A percentile compares a stretch with the other conserved stretches of the same genome.
These are phyloP conservation scores for Vanrija humicola DNA, from an alignment of 1,284 basidiomycete genomes.

Conservation along the genomic window DNA sequence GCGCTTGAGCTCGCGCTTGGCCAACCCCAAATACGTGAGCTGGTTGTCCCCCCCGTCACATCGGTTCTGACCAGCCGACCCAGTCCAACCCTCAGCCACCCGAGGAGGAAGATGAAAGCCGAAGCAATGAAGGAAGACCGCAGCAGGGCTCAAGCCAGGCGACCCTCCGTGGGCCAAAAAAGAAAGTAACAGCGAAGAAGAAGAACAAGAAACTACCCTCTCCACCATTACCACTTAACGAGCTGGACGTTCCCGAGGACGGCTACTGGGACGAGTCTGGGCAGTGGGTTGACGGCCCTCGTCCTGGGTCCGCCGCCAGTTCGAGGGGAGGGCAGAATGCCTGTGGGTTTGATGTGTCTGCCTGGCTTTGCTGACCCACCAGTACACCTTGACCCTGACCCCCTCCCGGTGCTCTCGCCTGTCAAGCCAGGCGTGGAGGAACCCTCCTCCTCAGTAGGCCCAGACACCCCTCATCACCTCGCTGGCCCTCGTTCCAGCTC, in stretches of 20 bases:
- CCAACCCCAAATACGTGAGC: too few species aligned
- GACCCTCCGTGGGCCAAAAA: not conserved
- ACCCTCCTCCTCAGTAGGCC: too few species aligned
- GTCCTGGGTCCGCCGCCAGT: not conserved
- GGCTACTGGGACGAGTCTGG: constrained; percentile 6
- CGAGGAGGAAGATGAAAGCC: not conserved
- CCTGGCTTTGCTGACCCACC: not conserved
- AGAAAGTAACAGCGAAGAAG: not conserved
- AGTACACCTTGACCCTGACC: not conserved
- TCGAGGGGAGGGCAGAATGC: not conserved
- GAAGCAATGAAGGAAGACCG: not conserved
- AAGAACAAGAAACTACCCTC: too few species aligned
- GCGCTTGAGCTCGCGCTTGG: too few species aligned
- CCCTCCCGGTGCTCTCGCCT: not conserved
- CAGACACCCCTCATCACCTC: too few species aligned
- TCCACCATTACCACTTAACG: too few species aligned
- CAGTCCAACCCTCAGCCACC: not conserved
- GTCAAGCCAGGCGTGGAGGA: not conserved
- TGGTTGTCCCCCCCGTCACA: too few species aligned
- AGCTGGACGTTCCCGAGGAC: constrained; percentile 1
- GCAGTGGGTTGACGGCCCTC: not conserved
- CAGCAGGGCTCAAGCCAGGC: not conserved
- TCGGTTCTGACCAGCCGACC: too few species aligned
- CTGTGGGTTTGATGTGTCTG: not conserved
- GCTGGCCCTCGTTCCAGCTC: too few species aligned